Conservation (phyloP, 2,329 filamentous ascomycete species). For the Fusarium napiforme region DNA sequence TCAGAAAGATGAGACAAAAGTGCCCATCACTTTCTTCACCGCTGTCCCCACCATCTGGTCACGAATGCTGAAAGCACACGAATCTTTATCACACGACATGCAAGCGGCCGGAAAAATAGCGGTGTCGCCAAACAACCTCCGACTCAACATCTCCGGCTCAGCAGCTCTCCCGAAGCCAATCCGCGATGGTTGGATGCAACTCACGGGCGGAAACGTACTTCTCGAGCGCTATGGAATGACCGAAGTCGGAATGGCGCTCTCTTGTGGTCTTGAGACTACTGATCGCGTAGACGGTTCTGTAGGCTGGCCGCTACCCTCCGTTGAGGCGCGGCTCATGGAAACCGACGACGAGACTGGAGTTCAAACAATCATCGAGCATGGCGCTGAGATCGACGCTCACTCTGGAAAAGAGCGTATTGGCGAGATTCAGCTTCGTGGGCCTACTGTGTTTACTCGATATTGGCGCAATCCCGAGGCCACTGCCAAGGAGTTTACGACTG, state of each 20-base stretch:
- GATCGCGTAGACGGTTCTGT: constrained; percentile 92
- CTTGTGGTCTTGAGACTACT: constrained; percentile 79
- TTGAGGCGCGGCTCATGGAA: constrained; percentile 81
- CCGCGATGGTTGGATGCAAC: constrained; percentile 82
- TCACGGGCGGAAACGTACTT: constrained; percentile 84
- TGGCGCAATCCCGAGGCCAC: constrained; percentile 13
- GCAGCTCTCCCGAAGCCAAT: constrained; percentile 91
- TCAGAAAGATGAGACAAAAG: constrained; percentile 33
- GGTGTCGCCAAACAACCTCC: constrained; percentile 79
- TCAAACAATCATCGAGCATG: constrained; percentile 68
- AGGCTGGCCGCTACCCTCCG: constrained; percentile 90
- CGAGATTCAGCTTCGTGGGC: constrained; percentile 72
- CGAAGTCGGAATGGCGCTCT: constrained; percentile 98
- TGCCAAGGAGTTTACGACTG: background rate
- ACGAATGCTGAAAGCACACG: constrained; percentile 81
- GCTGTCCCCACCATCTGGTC: constrained; percentile 96
- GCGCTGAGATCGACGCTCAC: constrained; percentile 64
- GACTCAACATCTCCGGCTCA: constrained; percentile 92
- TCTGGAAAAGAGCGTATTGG: constrained; percentile 74
- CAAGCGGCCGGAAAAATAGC: constrained; percentile 76
- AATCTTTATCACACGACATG: constrained; percentile 66
- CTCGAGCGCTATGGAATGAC: constrained; percentile 99
- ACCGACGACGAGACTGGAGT: constrained; percentile 76
- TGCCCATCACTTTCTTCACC: constrained; percentile 85
- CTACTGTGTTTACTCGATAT: constrained; percentile 3